Evolutionary conservation across 352 stramenopile species (phyloP), one percentile per base, ranked within the genome.

Genomic region (Phytophthora sp.): DNA sequence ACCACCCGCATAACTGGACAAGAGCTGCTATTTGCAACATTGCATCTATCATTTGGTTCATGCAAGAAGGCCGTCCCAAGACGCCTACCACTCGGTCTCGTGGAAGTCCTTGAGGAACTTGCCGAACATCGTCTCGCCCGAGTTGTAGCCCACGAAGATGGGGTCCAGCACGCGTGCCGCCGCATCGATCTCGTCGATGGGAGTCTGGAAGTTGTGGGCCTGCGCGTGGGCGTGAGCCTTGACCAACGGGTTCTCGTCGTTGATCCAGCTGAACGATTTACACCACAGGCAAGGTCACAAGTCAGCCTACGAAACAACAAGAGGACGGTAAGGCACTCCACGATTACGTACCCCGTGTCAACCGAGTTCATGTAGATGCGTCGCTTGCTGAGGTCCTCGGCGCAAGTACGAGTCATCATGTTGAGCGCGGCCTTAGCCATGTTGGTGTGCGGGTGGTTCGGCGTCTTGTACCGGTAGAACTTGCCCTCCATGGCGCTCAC

Each of bases 401-500:
- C 91, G 26, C 90, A 98, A 6, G 97, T 99, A 13, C 95, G 81
- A n/a, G 96, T 99, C 74, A 99, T 97, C 97, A 99, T 99, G 75
- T 99, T 99, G 51, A 99, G 83, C 30, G 96, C 96, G 3, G 96
- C 95, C 77, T 99, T 99, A 23, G 97, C 97, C 94, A 98, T 98
- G 84, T 99, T 99, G 17, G 97, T 99, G 73, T 99, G 96, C 43
- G 96, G 95, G 66, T 99, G 96, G 74, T 98, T 98, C 6, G 92
- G 79, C 66, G 96, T 98, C 82, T 99, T 99, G 82, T 98, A 96
- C 17, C 96, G 80, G 72, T 99, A 98, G 66, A 99, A 99, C 72
- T 99, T 99, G 44, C 96, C 96, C 66, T 99, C 96, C 96, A 99
- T 99, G 28, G 96, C 96, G 27, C 90, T 98, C 18, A 99, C 96